Percentiles rank a stretch among this genome's conserved stretches.
phyloP scores from a whole-genome alignment of 1,284 basidiomycete species.

The Sanghuangporus sanghuang region DNA sequence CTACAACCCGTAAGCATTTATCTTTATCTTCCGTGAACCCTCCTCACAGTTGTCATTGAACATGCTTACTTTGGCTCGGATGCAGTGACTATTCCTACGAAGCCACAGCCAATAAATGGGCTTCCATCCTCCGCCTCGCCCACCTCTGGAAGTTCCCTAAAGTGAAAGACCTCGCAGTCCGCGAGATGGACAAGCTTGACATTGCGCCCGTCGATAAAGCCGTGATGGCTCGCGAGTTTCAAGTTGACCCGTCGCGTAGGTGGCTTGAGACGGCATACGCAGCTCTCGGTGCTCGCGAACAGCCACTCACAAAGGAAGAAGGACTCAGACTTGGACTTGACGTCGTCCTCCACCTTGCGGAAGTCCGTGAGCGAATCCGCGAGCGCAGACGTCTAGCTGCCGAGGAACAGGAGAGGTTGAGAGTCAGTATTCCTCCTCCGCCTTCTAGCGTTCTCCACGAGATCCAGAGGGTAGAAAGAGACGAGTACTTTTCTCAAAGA shows the following conservation, averaged over 20 bases:
- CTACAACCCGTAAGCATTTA: slow-evolving; percentile 30
- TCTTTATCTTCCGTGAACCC: not conserved
- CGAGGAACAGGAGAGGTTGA: not conserved
- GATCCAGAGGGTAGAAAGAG: not conserved
- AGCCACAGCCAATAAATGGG: slow-evolving; percentile 16
- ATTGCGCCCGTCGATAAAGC: slow-evolving; percentile 60
- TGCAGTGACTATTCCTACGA: slow-evolving; percentile 32
- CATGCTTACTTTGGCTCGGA: slow-evolving; percentile 44
- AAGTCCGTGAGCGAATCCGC: slow-evolving; percentile 41
- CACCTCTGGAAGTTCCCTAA: slow-evolving; percentile 21
- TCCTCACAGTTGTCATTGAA: slow-evolving; percentile 26
- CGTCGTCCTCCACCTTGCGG: slow-evolving; percentile 51
- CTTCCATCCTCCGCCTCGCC: slow-evolving; percentile 20
- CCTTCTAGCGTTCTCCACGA: not conserved
- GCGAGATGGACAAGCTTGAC: slow-evolving; percentile 45
- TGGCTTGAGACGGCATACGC: slow-evolving; percentile 30
- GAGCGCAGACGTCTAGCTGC: slow-evolving; percentile 1
- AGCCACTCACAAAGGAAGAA: slow-evolving; percentile 52
- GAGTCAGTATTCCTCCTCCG: not conserved
- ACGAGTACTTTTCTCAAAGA: not conserved
- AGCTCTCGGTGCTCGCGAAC: slow-evolving; percentile 47
- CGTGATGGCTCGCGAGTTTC: slow-evolving; percentile 47
- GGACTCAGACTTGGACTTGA: slow-evolving; percentile 54
- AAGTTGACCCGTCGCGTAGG: slow-evolving; percentile 48
- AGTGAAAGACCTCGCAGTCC: slow-evolving; percentile 18